Base-by-base conservation (phyloP, 257 asterid species). In the Haberlea rhodopensis region DNA sequence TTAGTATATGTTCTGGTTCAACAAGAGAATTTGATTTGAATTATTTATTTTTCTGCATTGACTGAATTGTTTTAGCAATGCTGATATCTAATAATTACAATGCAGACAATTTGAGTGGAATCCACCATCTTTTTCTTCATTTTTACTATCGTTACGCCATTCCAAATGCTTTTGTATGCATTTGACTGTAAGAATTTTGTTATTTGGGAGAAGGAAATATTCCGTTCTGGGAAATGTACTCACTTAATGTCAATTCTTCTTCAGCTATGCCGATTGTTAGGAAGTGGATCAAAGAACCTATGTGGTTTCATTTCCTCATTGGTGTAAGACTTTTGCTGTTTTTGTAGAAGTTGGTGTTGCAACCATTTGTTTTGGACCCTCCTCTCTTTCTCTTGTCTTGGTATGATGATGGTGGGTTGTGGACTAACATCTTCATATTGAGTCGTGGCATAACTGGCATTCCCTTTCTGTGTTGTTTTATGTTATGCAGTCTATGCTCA, bases 221-320 rank as follows among this genome's bases (percentile, higher is more conserved):
- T 45, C 29, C 28, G 6, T 40, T n/a, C 8, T 7, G 7, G 31
- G 23, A 31, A 68, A 29, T 62, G 28, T 20, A 61, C 45, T 69
- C 51, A 53, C 60, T 59, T 45, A 40, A 26, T 22, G 10, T 20
- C 45, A 29, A 65, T 52, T 46, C 52, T 72, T 70, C 54, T 76
- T 75, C 85, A 91, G 98, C 84, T 53, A 91, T 87, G 96, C 96
- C 98, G 10, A 46, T 85, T 27, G 96, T 89, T 55, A 84, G 74
- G 74, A 87, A 75, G 75, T 66, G 86, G 86, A 73, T 89, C 69
- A 87, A 75, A 87, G 98, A 95, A 72, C 96, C 96, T 46, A 87
- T 91, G 86, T 87, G 92, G 96, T 34, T 89, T 72, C 98, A 91
- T 72, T 83, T 89, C 78, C 86, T 91, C 72, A 57, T 91, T 79